A percentile compares a stretch with the other conserved stretches of the same genome.
Evolutionary conservation across 495 filamentous ascomycete genomes (phyloP).

Genomic region (Immersiella caudata): DNA sequence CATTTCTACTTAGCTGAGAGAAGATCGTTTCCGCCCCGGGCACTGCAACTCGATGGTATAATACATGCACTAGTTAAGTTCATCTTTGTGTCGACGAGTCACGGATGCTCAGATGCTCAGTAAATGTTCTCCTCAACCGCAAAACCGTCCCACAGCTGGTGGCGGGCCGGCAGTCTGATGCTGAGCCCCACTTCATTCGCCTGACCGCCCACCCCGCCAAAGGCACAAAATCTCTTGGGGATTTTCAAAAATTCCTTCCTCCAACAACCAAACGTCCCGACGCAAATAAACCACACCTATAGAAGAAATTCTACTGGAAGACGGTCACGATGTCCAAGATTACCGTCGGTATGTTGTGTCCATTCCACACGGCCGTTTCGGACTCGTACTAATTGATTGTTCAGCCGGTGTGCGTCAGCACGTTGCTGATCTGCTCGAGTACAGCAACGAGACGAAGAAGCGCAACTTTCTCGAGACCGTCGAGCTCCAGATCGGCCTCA

Average conservation of each 20-base stretch:
- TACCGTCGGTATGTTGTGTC: conserved; percentile 58
- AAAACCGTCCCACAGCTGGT: conserved; percentile 4
- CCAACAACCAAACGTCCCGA: conserved; percentile 33
- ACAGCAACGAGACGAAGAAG: conserved; percentile 98
- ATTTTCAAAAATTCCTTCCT: conserved; percentile 24
- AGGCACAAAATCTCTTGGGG: conserved; percentile 27
- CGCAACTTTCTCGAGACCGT: conserved; percentile 82
- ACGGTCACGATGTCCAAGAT: conserved; percentile 67
- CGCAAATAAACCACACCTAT: conserved; percentile 70
- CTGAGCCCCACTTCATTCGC: background rate
- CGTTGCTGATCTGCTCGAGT: conserved; percentile 86
- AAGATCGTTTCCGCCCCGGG: no score
- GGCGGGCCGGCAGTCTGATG: background rate
- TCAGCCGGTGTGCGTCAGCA: conserved; percentile 94
- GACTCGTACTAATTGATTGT: conserved; percentile 26
- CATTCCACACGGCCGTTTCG: background rate
- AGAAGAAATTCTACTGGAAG: conserved; percentile 53
- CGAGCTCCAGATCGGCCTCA: conserved; percentile 93
- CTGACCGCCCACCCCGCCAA: conserved; percentile 16
- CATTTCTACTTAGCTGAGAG: no score
- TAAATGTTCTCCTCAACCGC: background rate
- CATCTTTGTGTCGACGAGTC: no score
- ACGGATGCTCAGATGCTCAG: no score
- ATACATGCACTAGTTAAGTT: no score
- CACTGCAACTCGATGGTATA: no score